phyloP scores from a whole-genome alignment of 768 basidiomycete species.

The Crassisporium funariophilum region DNA sequence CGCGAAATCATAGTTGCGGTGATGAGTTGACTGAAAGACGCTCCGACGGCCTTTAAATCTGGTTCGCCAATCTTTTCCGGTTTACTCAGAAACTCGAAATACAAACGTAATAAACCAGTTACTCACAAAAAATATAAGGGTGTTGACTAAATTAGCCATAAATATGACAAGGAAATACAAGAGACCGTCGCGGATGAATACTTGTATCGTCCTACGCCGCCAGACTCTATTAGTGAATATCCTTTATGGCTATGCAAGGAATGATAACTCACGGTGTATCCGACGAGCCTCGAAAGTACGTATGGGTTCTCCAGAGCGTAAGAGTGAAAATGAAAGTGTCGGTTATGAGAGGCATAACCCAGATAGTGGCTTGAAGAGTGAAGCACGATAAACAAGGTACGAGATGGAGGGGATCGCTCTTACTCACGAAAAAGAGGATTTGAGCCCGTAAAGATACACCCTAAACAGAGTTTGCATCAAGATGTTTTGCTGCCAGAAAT shows the following conservation, averaged over 20 bases:
- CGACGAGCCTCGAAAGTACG: slow-evolving; percentile 7
- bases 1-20: slow-evolving; percentile 29
- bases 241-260: background rate
- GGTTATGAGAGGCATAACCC: slow-evolving; percentile 28
- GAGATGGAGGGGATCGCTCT: no score
- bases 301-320: slow-evolving; percentile 17
- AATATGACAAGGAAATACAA: slow-evolving; percentile 31
- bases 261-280: slow-evolving; percentile 15
- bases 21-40: slow-evolving; percentile 29
- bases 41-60: slow-evolving; percentile 29
- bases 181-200: slow-evolving; percentile 29
- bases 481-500: background rate
- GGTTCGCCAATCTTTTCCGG: slow-evolving; percentile 17
- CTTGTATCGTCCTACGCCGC: slow-evolving; percentile 17
- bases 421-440: slow-evolving; percentile 22
- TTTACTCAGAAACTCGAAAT: background rate
- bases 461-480: no score
- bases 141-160: slow-evolving; percentile 27
- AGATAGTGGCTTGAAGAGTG: slow-evolving; percentile 24
- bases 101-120: background rate
- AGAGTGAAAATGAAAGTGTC: slow-evolving; percentile 20
- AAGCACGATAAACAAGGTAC: background rate
- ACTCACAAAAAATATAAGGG: slow-evolving; percentile 29
- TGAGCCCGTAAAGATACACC: slow-evolving; percentile 23
- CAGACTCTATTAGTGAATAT: background rate